Evolutionary conservation across 148 eudicot genomes (phyloP).

Genomic region (Rhododendron vialii): DNA sequence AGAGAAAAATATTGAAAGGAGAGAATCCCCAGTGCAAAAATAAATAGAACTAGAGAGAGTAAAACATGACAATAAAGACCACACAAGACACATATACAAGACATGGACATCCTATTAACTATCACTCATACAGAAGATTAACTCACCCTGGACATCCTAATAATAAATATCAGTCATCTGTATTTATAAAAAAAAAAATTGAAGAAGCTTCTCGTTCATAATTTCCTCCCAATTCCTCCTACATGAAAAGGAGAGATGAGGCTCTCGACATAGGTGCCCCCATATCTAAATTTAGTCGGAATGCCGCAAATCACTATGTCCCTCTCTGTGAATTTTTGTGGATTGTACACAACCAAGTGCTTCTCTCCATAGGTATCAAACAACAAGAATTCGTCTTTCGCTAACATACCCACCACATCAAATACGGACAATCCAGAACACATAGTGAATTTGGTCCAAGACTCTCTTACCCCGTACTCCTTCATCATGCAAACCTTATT

Average conservation of each 20-base stretch:
- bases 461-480: background rate
- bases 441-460: background rate
- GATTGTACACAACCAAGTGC: background rate
- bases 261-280: background rate
- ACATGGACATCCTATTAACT: too few species aligned
- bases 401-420: background rate
- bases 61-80: too few species aligned
- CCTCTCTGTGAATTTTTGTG: background rate
- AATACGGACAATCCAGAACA: too few species aligned
- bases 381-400: background rate
- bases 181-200: too few species aligned
- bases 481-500: background rate
- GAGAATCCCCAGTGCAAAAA: background rate
- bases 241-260: background rate
- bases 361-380: background rate
- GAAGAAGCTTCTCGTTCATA: background rate
- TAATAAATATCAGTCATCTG: too few species aligned
- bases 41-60: background rate
- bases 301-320: too few species aligned
- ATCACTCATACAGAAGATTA: too few species aligned
- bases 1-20: background rate
- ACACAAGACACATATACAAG: too few species aligned
- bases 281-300: background rate
- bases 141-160: too few species aligned
- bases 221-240: background rate